Base-by-base conservation (phyloP, 441 rosid species). In the Populus tomentosa region DNA sequence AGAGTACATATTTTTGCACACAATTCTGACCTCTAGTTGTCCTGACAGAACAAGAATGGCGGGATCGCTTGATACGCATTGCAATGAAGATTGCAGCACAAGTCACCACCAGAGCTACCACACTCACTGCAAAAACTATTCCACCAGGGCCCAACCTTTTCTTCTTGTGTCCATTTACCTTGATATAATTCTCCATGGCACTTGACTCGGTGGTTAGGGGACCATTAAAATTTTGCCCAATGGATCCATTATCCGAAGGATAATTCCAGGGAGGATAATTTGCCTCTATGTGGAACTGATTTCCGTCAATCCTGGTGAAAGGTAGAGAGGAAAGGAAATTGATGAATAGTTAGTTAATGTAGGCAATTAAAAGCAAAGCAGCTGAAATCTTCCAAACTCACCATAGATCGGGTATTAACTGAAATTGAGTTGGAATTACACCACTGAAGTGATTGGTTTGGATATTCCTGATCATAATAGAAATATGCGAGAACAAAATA, bases 361-460 rank as follows among this genome's bases (percentile, higher is more conserved):
- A 35, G 75, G 42, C 61, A 50, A 56, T 35, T 42, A 78, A 69
- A 76, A 56, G 38, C 75, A 73, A 42, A 82, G 56, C 68, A 70
- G 56, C 24, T 42, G 30, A 56, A 71, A 80, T 18, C 65, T 32
- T 61, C 75, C 56, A 53, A 76, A 82, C 91, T 85, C 76, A 90
- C 98, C 96, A 90, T 80, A 97, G 83, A 84, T 90, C 89, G 78
- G 94, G 90, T 86, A 97, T 94, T 42, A 88, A 87, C 84, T 92
- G 91, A 86, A 97, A 97, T 72, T 88, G 89, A 82, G 79, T 84
- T 36, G 98, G 99, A 81, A 97, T 88, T 74, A 93, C 89, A 78
- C 98, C 98, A 80, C 97, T 91, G 78, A 97, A 97, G 75, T 89
- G 82, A 81, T 94, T 94, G 53, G 86, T 89, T 82, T 89, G 92